Evolutionary conservation across 495 filamentous ascomycete species (phyloP).

Genomic region (Beverwykella pulmonaria): DNA sequence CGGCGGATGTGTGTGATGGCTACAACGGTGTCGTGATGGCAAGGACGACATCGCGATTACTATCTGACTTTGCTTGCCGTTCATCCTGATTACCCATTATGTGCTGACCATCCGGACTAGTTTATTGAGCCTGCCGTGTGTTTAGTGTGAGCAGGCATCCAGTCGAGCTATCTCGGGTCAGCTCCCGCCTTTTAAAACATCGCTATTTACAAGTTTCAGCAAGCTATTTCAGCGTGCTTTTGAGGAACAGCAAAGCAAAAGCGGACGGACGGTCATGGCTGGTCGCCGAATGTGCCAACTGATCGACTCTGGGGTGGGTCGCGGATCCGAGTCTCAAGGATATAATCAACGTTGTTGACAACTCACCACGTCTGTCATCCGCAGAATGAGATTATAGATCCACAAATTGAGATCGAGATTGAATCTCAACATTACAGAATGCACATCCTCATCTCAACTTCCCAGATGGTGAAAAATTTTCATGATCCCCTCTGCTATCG

Average conservation of each 20-base stretch:
- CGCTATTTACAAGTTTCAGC: neutral
- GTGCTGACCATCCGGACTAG: slow-evolving; percentile 12
- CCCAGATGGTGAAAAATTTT: neutral
- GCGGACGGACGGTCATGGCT: neutral
- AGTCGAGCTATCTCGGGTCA: neutral
- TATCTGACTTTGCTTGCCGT: neutral
- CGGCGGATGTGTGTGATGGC: neutral
- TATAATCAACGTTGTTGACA: neutral
- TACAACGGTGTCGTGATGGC: slow-evolving; percentile 3
- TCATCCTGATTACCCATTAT: neutral
- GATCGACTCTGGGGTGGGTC: neutral
- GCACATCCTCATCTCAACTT: neutral
- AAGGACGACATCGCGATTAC: neutral
- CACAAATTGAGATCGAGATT: neutral
- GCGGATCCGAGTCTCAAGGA: neutral
- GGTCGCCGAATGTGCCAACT: neutral
- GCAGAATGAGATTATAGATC: slow-evolving; percentile 1
- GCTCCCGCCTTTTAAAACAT: neutral
- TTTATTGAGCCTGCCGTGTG: neutral
- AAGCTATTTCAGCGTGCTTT: neutral
- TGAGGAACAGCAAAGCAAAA: neutral
- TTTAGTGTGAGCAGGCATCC: slow-evolving; percentile 5
- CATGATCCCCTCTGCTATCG: neutral
- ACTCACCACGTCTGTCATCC: slow-evolving; percentile 16
- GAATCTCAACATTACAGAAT: neutral